Evolutionary conservation across 331 rosid species (phyloP), one percentile per base, ranked within the genome.

Genomic region (Spiraea crenata): DNA sequence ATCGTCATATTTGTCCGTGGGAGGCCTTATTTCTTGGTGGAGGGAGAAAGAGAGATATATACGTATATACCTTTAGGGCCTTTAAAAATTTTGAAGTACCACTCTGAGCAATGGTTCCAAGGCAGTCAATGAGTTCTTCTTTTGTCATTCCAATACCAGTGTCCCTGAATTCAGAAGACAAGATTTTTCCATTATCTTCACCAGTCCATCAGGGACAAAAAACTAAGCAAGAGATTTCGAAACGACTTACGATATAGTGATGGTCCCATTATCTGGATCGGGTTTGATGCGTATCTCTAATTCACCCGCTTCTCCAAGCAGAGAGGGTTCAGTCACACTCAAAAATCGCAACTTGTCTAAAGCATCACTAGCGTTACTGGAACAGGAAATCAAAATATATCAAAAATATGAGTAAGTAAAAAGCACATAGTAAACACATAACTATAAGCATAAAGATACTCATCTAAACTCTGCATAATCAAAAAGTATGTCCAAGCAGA

Each of bases 101-200:
- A 88, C 99, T 95, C 84, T 95, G 99, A 63, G 99, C 99, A 75
- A 95, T 95, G 63, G 99, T 95, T 79, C 99, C 99, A 69, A 95
- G 99, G 77, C 99, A 95, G 62, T 95, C 99, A 75, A 91, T 83
- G 39, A 95, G 96, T 84, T 95, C 99, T 62, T 95, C 96, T 82
- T 88, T 95, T 31, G 93, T 89, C 96, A 95, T 95, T 79, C 99
- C 99, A 82, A 95, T 89, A 68, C 99, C 99, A 79, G 99, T 88
- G 79, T 95, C 99, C 31, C 99, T 95, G 82, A 64, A 31, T 31
- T 69, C 61, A 74, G 47, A 74, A 9, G 65, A 34, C 0, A 4
- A 20, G 64, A 63, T 67, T 75, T 67, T 75, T 77, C 57, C 50
- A 77, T 65, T 52, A 62, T 13, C 46, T 63, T 62, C 19, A 60